These are phyloP conservation scores for Populus hybrid DNA, from an alignment of 441 rosid species.

Conservation along the genomic window DNA sequence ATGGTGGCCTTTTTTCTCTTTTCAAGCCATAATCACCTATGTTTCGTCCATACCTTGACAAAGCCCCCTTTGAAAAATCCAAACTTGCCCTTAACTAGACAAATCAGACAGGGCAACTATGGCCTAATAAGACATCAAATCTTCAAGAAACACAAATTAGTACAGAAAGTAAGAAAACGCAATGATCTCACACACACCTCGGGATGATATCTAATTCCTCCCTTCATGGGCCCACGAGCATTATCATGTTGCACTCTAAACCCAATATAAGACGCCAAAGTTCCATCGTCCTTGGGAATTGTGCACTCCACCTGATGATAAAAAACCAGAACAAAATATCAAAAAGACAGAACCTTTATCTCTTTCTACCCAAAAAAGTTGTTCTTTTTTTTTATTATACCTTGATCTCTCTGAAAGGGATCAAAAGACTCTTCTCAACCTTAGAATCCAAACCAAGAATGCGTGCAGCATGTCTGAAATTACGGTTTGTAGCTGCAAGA, in stretches of 20 bases:
- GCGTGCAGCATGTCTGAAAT: slow-evolving; percentile 80
- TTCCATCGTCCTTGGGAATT: slow-evolving; percentile 77
- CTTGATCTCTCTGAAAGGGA: slow-evolving; percentile 94
- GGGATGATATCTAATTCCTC: slow-evolving; percentile 88
- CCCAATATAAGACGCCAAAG: slow-evolving; percentile 66
- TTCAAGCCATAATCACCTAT: not conserved
- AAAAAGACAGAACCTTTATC: not conserved
- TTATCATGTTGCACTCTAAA: slow-evolving; percentile 86
- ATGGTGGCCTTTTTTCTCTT: not conserved
- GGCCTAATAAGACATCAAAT: not conserved
- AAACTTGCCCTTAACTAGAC: not conserved
- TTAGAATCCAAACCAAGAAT: slow-evolving; percentile 89
- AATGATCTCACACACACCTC: slow-evolving; percentile 39
- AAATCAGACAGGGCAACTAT: not conserved
- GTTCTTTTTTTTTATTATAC: slow-evolving; percentile 23
- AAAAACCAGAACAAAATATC: not conserved
- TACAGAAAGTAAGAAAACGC: not conserved
- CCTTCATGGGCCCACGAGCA: slow-evolving; percentile 88
- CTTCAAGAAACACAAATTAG: not conserved
- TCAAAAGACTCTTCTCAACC: slow-evolving; percentile 77
- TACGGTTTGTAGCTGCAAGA: slow-evolving; percentile 89
- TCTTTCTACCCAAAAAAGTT: not conserved
- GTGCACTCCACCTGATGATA: slow-evolving; percentile 76
- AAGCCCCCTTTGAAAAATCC: not conserved
- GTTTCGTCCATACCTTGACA: not conserved